phyloP scores from a whole-genome alignment of 129 eudicot species.

The Artemisia annua region DNA sequence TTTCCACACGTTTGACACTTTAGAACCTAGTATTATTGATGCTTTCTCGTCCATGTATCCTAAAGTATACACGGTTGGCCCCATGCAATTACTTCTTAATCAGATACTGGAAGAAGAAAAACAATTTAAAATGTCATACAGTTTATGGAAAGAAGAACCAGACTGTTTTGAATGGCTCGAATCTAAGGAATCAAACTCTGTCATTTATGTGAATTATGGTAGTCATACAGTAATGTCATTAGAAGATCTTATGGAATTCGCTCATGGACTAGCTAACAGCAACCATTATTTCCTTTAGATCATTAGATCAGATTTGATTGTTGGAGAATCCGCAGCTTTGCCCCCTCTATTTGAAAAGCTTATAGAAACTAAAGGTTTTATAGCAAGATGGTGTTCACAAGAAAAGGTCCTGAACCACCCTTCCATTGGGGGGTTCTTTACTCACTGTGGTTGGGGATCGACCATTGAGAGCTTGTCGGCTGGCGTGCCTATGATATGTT shows the following conservation, averaged over 20 bases:
- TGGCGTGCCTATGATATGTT: constrained; percentile 9
- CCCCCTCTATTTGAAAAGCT: neutral
- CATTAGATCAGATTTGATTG: neutral
- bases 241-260: neutral
- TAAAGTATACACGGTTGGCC: constrained; percentile 2
- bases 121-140: neutral
- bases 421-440: constrained; percentile 11
- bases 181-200: constrained; percentile 3
- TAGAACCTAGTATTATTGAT: neutral
- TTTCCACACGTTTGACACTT: constrained; percentile 1
- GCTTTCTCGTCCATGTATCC: neutral
- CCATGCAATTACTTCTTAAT: neutral
- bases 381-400: constrained; percentile 10
- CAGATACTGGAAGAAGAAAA: constrained; percentile 7
- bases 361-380: neutral
- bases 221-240: neutral
- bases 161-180: neutral
- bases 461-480: constrained; percentile 10
- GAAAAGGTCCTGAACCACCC: constrained; percentile 11
- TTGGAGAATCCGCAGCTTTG: neutral
- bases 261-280: neutral
- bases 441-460: constrained; percentile 2
- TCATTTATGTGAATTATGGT: constrained; percentile 5
- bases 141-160: constrained; percentile 4
- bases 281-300: constrained; percentile 11